Conservation (phyloP, 2,329 filamentous ascomycete species). For the Colletotrichum incanum region DNA sequence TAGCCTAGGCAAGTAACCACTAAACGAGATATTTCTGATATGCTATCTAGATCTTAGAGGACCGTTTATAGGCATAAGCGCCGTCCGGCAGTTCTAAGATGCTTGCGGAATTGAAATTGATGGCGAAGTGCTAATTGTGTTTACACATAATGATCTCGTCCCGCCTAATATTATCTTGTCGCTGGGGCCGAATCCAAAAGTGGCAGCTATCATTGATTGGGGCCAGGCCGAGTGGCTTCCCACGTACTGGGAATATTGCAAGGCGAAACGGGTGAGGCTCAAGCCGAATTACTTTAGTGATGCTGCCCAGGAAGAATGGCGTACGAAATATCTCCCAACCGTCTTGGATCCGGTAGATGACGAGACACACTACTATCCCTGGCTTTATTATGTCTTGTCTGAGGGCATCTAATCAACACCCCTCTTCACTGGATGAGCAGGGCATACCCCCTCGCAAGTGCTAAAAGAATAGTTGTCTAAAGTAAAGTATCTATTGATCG, state of each 20-base stretch:
- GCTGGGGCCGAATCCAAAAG: background rate
- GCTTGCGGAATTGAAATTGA: constrained; percentile 2
- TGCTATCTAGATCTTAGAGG: background rate
- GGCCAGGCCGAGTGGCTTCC: constrained; percentile 3
- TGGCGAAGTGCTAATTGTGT: background rate
- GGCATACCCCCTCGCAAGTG: too few relatives aligned
- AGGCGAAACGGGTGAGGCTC: background rate
- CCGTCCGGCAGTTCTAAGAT: background rate
- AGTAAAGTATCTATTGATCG: background rate
- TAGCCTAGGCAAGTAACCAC: background rate
- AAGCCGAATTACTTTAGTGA: background rate
- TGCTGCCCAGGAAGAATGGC: background rate
- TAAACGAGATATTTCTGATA: background rate
- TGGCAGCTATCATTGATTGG: constrained; percentile 5
- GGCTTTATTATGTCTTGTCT: background rate
- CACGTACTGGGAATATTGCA: constrained; percentile 7
- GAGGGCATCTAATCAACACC: background rate
- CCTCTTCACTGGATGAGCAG: background rate
- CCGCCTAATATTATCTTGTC: background rate
- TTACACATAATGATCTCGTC: constrained; percentile 5
- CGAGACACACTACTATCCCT: background rate
- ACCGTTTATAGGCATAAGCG: background rate
- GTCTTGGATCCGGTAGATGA: constrained; percentile 4
- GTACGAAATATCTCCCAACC: background rate
- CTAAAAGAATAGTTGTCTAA: background rate